Conservation (phyloP, 768 basidiomycete species). For the Rhodotorula sphaerocarpa region DNA sequence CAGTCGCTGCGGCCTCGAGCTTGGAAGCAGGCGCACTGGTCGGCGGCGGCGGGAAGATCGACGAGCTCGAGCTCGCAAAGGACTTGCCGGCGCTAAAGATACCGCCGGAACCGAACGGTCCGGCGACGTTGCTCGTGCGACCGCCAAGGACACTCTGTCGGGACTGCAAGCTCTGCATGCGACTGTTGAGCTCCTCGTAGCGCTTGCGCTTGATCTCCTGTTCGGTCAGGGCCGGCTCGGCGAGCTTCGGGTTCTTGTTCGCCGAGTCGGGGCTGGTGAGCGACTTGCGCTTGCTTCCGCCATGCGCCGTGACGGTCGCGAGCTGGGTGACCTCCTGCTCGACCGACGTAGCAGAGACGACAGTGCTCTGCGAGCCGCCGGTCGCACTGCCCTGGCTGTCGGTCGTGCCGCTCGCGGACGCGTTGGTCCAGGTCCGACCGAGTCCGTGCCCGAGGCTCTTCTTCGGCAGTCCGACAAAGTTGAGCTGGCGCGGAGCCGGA, state of each 20-base stretch:
- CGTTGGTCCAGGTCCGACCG: conserved; percentile 7
- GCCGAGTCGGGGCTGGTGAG: conserved; percentile 8
- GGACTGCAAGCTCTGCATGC: conserved; percentile 21
- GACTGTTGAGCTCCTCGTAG: conserved; percentile 13
- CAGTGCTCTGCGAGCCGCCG: background rate
- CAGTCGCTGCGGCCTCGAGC: background rate
- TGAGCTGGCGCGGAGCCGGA: conserved; percentile 15
- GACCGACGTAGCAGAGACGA: background rate
- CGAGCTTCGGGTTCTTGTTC: conserved; percentile 21
- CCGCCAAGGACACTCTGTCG: conserved; percentile 15
- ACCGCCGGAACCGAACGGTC: background rate
- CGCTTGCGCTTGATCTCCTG: conserved; percentile 17
- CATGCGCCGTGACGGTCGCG: conserved; percentile 5
- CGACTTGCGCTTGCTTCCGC: conserved; percentile 32
- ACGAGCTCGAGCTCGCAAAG: background rate
- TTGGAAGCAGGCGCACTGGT: background rate
- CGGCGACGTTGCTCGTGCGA: conserved; percentile 11
- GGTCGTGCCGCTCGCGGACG: background rate
- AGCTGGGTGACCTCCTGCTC: background rate
- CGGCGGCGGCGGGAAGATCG: background rate
- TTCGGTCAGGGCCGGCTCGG: conserved; percentile 5
- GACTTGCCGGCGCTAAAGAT: conserved; percentile 7
- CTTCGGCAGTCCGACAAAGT: conserved; percentile 33
- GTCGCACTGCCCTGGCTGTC: conserved; percentile 7
- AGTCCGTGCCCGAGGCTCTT: conserved; percentile 28